Base-by-base conservation (phyloP, 495 filamentous ascomycete genomes). In the Aspergillus homomorphus region DNA sequence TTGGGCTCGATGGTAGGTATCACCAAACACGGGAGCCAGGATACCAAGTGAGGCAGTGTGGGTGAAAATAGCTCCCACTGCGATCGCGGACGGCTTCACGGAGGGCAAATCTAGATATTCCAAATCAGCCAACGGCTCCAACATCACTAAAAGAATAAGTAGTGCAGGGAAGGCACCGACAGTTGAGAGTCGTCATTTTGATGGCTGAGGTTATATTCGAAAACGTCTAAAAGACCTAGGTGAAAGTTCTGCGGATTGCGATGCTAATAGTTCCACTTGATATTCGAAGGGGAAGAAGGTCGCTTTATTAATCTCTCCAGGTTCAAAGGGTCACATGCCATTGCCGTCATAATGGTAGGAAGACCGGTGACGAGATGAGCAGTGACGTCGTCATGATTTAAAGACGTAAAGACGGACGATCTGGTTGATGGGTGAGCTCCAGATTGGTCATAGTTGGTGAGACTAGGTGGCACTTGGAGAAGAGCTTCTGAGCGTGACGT, bases 11-110 rank as follows among this genome's bases (percentile, higher is more conserved):
- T 92, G 88, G 80, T 96, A 98, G 69, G 93, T 92, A 62, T 95
- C 87, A 61, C 94, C 94, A 73, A 98, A 97, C 69, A 98, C 76
- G 9, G 94, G 94, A 33, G 86, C 83, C 28, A 98, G 82, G 62
- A 98, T 85, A 60, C 88, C 88, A 59, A 92, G 78, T 53, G 88
- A 89, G 51, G 83, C 82, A 58, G 83, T 87, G 77, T 98, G 93
- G 80, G 89, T 96, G 85, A 96, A 98, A 73, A 90, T 72, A 43
- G 94, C 96, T 74, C 94, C 94, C 64, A 97, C 84, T 62, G 93
- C 94, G 69, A 98, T 96, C 60, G 94, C 94, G 51, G 93, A 97
- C 51, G 94, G 94, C 86, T 96, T 98, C 67, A 98, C 94, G 45
- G 94, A 82, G 64, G 94, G 94, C 59, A 98, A 85, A 69, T 97